Evolutionary conservation across 202 grass and related monocot genomes (phyloP).

Genomic region (Elaeis oleifera): DNA sequence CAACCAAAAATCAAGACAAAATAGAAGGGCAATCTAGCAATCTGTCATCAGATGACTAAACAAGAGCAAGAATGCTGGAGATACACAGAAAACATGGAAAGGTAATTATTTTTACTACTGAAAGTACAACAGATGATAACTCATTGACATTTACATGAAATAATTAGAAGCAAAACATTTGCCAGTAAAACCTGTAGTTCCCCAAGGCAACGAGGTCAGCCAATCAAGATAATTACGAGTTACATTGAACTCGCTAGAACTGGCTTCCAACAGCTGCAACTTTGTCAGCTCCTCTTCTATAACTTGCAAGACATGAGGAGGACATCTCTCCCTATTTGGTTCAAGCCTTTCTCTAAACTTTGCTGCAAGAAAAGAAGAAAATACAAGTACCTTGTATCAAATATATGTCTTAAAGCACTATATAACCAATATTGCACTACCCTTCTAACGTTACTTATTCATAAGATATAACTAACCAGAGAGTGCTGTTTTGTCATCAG

Average conservation of each 20-base stretch:
- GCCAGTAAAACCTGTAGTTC: constrained; percentile 74
- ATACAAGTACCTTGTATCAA: constrained; percentile 23
- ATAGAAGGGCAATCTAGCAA: no score
- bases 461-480: constrained; percentile 60
- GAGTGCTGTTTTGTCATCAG: constrained; percentile 98
- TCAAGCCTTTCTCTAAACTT: constrained; percentile 96
- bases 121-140: no score
- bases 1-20: no score
- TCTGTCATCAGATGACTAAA: no score
- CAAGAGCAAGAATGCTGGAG: no score
- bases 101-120: no score
- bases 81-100: no score
- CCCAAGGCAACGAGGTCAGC: constrained; percentile 93
- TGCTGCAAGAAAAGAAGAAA: constrained; percentile 40
- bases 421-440: no score
- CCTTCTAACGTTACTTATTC: not conserved
- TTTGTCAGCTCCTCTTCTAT: constrained; percentile 98
- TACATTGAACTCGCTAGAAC: constrained; percentile 99
- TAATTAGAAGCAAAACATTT: not conserved
- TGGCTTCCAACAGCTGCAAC: constrained; percentile 85
- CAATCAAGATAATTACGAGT: constrained; percentile 99
- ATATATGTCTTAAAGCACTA: constrained; percentile 5
- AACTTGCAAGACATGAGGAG: constrained; percentile 91
- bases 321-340: constrained; percentile 87
- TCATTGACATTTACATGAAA: no score